These are phyloP conservation scores for Citrullus mucosospermus DNA, from an alignment of 306 rosid genomes.

Conservation along the genomic window DNA sequence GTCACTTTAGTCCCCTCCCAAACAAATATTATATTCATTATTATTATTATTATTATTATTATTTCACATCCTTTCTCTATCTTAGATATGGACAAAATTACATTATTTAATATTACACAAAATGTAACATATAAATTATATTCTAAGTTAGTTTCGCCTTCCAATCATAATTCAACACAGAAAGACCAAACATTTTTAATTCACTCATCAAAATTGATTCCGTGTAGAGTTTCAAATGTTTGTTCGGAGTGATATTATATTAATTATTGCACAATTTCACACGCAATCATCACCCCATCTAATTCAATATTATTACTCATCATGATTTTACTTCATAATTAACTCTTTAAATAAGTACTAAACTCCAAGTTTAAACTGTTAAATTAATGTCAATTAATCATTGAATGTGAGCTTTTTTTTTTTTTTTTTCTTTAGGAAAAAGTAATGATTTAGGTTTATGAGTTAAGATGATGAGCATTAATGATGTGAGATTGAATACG, in stretches of 20 bases:
- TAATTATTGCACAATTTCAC: not conserved
- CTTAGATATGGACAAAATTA: not conserved
- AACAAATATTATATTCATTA: not conserved
- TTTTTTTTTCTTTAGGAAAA: too few species aligned
- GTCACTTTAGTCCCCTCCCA: not conserved
- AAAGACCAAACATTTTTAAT: not conserved
- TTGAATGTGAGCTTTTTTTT: too few species aligned
- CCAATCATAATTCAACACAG: not conserved
- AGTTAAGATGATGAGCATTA: too few species aligned
- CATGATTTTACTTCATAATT: not conserved
- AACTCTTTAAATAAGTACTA: not conserved
- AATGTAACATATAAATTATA: not conserved
- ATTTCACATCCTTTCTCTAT: not conserved
- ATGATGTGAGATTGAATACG: too few species aligned
- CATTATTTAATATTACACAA: too few species aligned
- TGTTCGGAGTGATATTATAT: not conserved
- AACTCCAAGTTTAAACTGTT: not conserved
- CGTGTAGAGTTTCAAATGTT: not conserved
- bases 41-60: too few species aligned
- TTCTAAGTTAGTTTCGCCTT: not conserved
- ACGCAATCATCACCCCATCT: not conserved
- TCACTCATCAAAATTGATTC: not conserved
- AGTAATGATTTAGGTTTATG: too few species aligned
- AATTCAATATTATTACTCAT: not conserved
- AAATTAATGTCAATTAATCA: too few species aligned